These are phyloP conservation scores for Aspergillus vadensis DNA, from an alignment of 2,329 filamentous ascomycete genomes.

Conservation along the genomic window DNA sequence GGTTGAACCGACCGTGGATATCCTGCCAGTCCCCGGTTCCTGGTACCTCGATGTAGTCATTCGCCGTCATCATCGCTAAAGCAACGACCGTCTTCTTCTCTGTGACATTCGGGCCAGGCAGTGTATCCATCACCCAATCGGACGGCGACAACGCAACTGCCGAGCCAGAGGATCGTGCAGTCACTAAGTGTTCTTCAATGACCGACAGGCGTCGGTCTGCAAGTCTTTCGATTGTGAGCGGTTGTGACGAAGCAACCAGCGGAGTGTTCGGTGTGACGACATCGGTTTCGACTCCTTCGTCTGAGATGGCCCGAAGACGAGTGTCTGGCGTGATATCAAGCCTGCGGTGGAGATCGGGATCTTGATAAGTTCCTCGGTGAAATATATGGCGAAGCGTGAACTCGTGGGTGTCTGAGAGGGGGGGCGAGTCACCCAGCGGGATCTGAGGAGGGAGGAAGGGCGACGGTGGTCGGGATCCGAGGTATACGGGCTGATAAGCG, in stretches of 20 bases:
- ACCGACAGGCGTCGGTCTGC: conserved; percentile 73
- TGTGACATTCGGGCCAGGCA: conserved; percentile 77
- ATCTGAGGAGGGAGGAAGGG: conserved; percentile 39
- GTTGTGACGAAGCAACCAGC: conserved; percentile 64
- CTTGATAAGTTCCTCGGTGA: conserved; percentile 80
- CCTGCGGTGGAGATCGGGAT: conserved; percentile 75
- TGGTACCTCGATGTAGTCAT: conserved; percentile 80
- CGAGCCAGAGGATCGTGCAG: conserved; percentile 68
- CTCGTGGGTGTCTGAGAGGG: conserved; percentile 32
- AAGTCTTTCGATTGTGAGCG: conserved; percentile 75
- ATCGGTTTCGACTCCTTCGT: conserved; percentile 42
- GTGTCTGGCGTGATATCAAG: conserved; percentile 69
- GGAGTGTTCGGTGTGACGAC: conserved; percentile 53
- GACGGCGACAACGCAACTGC: conserved; percentile 68
- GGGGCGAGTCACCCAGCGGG: conserved; percentile 28
- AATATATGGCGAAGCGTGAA: conserved; percentile 78
- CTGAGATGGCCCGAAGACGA: conserved; percentile 49
- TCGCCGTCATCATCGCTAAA: conserved; percentile 82
- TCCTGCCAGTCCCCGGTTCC: conserved; percentile 79
- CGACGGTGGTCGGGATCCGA: conserved; percentile 24
- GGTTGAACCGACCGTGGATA: conserved; percentile 76
- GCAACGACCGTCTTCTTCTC: conserved; percentile 82
- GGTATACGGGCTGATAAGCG: conserved; percentile 29
- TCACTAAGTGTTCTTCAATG: conserved; percentile 76
- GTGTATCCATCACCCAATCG: conserved; percentile 80